Percentiles rank a stretch among this genome's conserved stretches.
phyloP scores from a whole-genome alignment of 768 basidiomycete genomes.

The Tephrocybe sp. region DNA sequence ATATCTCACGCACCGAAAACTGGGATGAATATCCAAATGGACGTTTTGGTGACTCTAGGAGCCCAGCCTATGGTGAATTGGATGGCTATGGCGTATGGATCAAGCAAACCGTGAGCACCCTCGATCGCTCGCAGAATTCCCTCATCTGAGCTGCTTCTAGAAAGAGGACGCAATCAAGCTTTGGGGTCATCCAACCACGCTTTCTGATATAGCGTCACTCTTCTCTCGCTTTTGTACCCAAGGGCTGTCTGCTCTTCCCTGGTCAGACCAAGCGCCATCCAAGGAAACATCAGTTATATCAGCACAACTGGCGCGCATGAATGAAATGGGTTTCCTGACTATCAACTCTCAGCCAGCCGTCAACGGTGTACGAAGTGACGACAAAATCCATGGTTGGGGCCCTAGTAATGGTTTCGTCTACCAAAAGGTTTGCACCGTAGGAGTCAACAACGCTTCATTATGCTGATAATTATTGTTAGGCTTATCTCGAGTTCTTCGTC shows the following conservation, averaged over 20 bases:
- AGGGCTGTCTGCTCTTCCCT: constrained; percentile 79
- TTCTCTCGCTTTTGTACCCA: constrained; percentile 85
- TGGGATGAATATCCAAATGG: constrained; percentile 99
- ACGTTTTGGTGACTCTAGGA: constrained; percentile 95
- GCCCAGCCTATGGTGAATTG: constrained; percentile 97
- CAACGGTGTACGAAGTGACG: constrained; percentile 82
- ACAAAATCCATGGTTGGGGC: constrained; percentile 91
- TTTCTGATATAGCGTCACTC: constrained; percentile 65
- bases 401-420: constrained; percentile 93
- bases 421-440: constrained; percentile 66
- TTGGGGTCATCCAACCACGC: constrained; percentile 80
- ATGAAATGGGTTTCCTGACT: constrained; percentile 89
- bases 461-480: constrained; percentile 42
- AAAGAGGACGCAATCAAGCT: constrained; percentile 84
- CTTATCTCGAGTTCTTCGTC: constrained; percentile 96
- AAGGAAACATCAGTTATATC: constrained; percentile 83
- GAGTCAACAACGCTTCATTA: not conserved
- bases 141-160: constrained; percentile 35
- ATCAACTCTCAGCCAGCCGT: constrained; percentile 98
- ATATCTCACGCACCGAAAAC: constrained; percentile 93
- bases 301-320: constrained; percentile 78
- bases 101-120: constrained; percentile 70
- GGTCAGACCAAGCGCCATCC: constrained; percentile 90
- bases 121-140: constrained; percentile 5
- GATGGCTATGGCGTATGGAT: constrained; percentile 95